These are phyloP conservation scores for Symbiodinium pilosum DNA, from an alignment of 73 alveolate species.

Conservation along the genomic window DNA sequence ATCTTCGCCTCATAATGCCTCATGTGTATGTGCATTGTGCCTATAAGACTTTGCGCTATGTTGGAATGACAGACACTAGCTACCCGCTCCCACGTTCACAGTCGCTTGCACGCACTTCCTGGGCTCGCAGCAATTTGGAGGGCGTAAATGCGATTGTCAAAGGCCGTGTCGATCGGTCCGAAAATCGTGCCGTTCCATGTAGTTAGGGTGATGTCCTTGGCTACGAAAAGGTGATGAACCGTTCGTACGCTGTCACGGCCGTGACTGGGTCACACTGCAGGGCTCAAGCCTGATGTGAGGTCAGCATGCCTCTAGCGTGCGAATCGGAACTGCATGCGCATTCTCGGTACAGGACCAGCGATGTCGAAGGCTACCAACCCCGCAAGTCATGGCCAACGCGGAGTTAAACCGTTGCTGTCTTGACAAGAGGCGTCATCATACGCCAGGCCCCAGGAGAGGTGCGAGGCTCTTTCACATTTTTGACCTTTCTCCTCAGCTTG, in stretches of 20 bases:
- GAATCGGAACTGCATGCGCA: too few relatives aligned
- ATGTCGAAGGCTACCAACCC: not conserved
- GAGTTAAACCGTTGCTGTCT: not conserved
- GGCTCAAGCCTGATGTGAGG: too few relatives aligned
- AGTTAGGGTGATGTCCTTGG: conserved; percentile 98
- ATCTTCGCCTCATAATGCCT: too few relatives aligned
- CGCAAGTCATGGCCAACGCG: not conserved
- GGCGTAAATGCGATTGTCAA: conserved; percentile 97
- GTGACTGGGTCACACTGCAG: too few relatives aligned
- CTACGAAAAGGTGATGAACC: too few relatives aligned
- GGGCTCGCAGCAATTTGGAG: conserved; percentile 94
- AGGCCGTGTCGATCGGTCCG: conserved; percentile 97
- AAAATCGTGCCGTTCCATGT: conserved; percentile 98
- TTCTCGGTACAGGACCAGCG: not conserved
- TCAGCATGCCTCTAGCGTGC: too few relatives aligned
- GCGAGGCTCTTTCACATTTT: conserved; percentile 97
- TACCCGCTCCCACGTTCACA: too few relatives aligned
- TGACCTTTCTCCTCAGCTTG: conserved; percentile 97
- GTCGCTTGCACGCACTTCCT: too few relatives aligned
- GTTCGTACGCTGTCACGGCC: too few relatives aligned
- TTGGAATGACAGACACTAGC: too few relatives aligned
- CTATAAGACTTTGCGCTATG: too few relatives aligned
- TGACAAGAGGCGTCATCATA: conserved; percentile 96
- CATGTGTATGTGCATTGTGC: too few relatives aligned
- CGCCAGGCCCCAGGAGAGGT: conserved; percentile 95